Evolutionary conservation across 2,329 filamentous ascomycete genomes (phyloP).

Genomic region (Aspergillus terreus): DNA sequence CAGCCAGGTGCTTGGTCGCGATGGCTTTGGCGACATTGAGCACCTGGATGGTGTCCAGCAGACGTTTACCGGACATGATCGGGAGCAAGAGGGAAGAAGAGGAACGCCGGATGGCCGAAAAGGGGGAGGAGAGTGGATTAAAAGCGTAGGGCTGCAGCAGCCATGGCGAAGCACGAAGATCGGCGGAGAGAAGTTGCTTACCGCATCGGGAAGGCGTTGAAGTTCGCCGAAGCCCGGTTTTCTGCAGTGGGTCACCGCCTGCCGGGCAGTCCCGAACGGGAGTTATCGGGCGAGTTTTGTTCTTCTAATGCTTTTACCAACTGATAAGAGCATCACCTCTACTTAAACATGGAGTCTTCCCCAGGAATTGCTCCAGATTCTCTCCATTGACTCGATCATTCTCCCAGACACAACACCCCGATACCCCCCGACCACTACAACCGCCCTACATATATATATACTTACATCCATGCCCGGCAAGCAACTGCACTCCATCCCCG

Average conservation of each 20-base stretch:
- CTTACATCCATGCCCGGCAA: constrained; percentile 1
- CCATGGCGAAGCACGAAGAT: neutral
- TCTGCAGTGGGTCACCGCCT: constrained; percentile 13
- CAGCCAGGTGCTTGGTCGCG: constrained; percentile 58
- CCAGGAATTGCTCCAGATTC: neutral
- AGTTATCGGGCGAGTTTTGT: constrained; percentile 3
- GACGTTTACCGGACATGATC: constrained; percentile 57
- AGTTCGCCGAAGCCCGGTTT: constrained; percentile 7
- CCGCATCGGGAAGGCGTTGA: neutral
- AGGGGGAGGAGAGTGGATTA: too few species aligned
- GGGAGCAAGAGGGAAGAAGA: neutral
- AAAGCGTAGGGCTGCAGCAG: neutral
- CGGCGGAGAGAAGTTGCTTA: neutral
- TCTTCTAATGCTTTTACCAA: neutral
- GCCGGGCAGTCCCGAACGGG: constrained; percentile 7
- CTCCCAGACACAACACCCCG: neutral
- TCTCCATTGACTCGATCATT: neutral
- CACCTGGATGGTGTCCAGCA: constrained; percentile 68
- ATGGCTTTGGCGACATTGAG: constrained; percentile 67
- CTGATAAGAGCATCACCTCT: constrained; percentile 8
- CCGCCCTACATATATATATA: neutral
- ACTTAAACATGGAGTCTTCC: neutral
- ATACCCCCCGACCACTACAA: neutral
- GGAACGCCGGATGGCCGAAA: neutral
- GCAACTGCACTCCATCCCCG: constrained; percentile 15